Evolutionary conservation across 371 early-diverging fungal species (phyloP), one percentile per base, ranked within the genome.

Genomic region (Lichtheimia corymbifera): DNA sequence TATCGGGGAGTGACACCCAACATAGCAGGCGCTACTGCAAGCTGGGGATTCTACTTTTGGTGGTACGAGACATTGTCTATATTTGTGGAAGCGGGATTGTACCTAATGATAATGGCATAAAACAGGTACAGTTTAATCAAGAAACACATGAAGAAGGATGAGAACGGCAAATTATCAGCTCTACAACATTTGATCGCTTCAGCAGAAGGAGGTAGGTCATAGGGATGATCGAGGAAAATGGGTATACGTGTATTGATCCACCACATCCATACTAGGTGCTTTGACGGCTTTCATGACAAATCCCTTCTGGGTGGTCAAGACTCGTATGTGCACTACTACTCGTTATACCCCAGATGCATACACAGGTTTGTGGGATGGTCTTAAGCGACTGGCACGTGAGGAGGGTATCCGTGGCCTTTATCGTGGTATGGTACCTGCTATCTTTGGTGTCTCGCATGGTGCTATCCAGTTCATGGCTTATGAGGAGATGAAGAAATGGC

Each of bases 381-480:
- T 93, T 17, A 58, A 51, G 17, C 76, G 82, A 53, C 77, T 92
- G 40, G 86, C 82, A 24, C 56, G 66, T 22, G 77, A 84, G 15
- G 98, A 97, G 70, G 98, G 98, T 0, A 53, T 95, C 7, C 68
- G 82, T 3, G 97, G 95, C 0, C 68, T 93, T 9, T 96, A 97
- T 72, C 84, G 89, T 42, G 98, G 97, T 2, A 80, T 97, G 50
- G 72, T 93, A 2, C 95, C 97, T 0, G 94, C 93, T 0, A 71
- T 98, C 11, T 85, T 97, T 70, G 96, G 97, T 17, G 90, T 89
- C 5, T 90, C 93, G 6, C 97, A 98, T 67, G 98, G 98, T 9
- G 97, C 96, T 0, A 72, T 98, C 45, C 97, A 98, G 73, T 98
- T 98, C 71, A 91, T 95, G 93, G 94, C 91, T 0, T 98, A 98